phyloP scores from a whole-genome alignment of 352 stramenopile genomes.

The Achlya hypogyna region DNA sequence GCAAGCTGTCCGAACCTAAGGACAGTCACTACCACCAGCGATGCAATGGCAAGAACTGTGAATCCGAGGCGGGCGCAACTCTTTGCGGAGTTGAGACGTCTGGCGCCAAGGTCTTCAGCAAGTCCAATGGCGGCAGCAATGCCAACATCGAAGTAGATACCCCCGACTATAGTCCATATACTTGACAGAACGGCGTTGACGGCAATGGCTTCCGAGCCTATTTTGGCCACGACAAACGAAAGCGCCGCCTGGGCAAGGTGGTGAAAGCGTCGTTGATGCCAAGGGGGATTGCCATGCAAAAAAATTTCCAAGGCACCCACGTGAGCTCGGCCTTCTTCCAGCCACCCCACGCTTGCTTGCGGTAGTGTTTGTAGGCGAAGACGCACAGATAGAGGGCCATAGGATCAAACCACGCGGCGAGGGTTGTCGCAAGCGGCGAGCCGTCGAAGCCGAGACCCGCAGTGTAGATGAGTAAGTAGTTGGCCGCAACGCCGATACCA shows the following conservation, averaged over 20 bases:
- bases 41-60: neutral
- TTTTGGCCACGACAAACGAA: conserved; percentile 50
- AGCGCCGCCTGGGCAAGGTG: conserved; percentile 63
- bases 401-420: conserved; percentile 63
- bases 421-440: conserved; percentile 51
- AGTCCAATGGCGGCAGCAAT: neutral
- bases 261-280: conserved; percentile 55
- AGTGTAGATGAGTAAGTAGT: conserved; percentile 76
- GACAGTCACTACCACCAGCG: neutral
- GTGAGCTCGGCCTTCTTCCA: conserved; percentile 57
- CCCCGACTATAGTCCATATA: conserved; percentile 51
- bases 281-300: conserved; percentile 50
- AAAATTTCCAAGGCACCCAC: conserved; percentile 42
- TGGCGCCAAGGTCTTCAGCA: conserved; percentile 46
- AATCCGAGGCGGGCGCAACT: conserved; percentile 8
- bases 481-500: conserved; percentile 28
- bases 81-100: conserved; percentile 49
- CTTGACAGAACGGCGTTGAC: conserved; percentile 62
- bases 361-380: conserved; percentile 58
- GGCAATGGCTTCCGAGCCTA: conserved; percentile 64
- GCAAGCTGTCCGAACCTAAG: neutral
- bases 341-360: conserved; percentile 54
- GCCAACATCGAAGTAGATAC: conserved; percentile 20
- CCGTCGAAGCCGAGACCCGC: conserved; percentile 58
- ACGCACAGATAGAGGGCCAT: conserved; percentile 46